Evolutionary conservation across 306 rosid species (phyloP).

Genomic region (Albizia julibrissin): DNA sequence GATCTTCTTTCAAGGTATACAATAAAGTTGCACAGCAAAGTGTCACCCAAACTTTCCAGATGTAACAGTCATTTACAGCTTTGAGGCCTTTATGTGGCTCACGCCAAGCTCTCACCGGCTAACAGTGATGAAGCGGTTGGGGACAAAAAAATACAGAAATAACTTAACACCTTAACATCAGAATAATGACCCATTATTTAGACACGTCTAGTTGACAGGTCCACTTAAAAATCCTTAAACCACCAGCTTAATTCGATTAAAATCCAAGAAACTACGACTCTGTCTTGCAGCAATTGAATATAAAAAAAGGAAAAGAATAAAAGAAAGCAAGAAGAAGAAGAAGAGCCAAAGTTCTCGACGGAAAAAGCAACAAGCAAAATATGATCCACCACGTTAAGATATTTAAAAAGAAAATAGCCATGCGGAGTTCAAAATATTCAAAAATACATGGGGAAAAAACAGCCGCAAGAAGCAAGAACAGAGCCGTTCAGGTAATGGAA

Average conservation of each 20-base stretch:
- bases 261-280: background rate
- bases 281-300: background rate
- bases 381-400: background rate
- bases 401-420: background rate
- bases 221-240: background rate
- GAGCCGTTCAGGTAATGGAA: background rate
- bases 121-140: background rate
- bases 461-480: conserved; percentile 18
- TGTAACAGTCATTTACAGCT: background rate
- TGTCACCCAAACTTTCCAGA: background rate
- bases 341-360: background rate
- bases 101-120: background rate
- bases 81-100: background rate
- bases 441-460: background rate
- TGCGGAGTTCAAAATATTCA: background rate
- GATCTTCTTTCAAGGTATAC: background rate
- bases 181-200: background rate
- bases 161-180: background rate
- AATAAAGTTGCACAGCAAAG: background rate
- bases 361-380: background rate
- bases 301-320: background rate
- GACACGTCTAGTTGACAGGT: background rate
- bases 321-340: background rate
- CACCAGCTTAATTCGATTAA: background rate
- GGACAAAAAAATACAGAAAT: background rate